Percentiles rank a stretch among this genome's conserved stretches.
Evolutionary conservation across 768 basidiomycete genomes (phyloP).

Genomic region (Symmetrospora coprosmae): DNA sequence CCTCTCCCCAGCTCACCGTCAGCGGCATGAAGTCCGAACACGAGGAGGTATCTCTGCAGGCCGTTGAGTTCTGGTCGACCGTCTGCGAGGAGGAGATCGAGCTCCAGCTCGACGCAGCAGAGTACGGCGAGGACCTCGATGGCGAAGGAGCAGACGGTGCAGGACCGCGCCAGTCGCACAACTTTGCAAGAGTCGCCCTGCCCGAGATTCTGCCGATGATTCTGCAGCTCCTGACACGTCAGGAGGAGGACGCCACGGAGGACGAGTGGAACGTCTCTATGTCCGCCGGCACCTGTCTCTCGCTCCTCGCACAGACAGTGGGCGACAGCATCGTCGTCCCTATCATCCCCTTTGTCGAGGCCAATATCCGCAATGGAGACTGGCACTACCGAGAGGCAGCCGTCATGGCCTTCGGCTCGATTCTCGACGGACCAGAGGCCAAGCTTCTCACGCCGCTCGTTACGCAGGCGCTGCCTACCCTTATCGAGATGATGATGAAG

Average conservation of each 20-base stretch:
- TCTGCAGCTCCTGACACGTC: conserved; percentile 68
- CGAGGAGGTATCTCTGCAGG: conserved; percentile 82
- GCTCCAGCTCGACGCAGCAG: conserved; percentile 73
- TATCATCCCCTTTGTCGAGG: conserved; percentile 95
- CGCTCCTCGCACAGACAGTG: conserved; percentile 76
- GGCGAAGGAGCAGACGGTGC: conserved; percentile 12
- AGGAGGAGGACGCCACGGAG: conserved; percentile 93
- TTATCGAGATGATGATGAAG: conserved; percentile 81
- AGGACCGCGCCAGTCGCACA: conserved; percentile 59
- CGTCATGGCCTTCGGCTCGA: conserved; percentile 95
- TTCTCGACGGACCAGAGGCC: conserved; percentile 90
- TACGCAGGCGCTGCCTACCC: conserved; percentile 77
- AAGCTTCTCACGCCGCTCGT: conserved; percentile 74
- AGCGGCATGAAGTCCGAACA: conserved; percentile 92
- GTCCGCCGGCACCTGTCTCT: conserved; percentile 85
- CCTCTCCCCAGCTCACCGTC: conserved; percentile 59
- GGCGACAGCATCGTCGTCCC: conserved; percentile 77
- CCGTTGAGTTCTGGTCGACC: conserved; percentile 98
- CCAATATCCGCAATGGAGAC: conserved; percentile 75
- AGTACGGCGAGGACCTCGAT: conserved; percentile 57
- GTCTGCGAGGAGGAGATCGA: conserved; percentile 97
- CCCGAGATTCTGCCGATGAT: conserved; percentile 90
- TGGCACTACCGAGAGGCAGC: conserved; percentile 96
- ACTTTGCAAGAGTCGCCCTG: conserved; percentile 86
- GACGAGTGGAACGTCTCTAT: conserved; percentile 98